Conservation (phyloP, 2,329 filamentous ascomycete genomes). For the Clonostachys sp. region DNA sequence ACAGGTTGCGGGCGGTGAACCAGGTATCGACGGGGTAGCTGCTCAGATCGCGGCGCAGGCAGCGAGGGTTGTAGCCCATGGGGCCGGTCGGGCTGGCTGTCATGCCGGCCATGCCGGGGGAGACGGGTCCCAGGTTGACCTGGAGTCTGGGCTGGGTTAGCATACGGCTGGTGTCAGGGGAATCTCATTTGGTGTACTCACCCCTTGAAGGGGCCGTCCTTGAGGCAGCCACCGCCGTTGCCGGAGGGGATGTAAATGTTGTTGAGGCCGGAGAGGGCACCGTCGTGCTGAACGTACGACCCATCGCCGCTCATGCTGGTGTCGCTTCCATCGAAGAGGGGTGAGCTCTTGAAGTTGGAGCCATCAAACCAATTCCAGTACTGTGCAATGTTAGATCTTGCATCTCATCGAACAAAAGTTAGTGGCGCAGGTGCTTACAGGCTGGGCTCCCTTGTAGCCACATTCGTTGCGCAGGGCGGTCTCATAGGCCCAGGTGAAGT, state of each 20-base stretch:
- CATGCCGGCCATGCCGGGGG: slow-evolving; percentile 7
- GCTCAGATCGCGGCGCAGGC: slow-evolving; percentile 28
- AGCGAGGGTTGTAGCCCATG: slow-evolving; percentile 36
- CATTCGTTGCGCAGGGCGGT: slow-evolving; percentile 3
- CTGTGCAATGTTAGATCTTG: slow-evolving; percentile 9
- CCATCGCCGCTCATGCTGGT: slow-evolving; percentile 46
- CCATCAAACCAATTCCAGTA: slow-evolving; percentile 49
- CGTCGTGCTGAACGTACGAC: slow-evolving; percentile 9
- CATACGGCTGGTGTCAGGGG: slow-evolving; percentile 14
- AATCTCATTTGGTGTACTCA: slow-evolving; percentile 11
- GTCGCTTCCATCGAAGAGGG: slow-evolving; percentile 49
- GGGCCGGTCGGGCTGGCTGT: slow-evolving; percentile 4
- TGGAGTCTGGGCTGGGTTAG: slow-evolving; percentile 19
- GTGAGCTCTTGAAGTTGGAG: slow-evolving; percentile 37
- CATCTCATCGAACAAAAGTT: neutral
- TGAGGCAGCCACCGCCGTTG: slow-evolving; percentile 50
- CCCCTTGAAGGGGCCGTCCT: slow-evolving; percentile 45
- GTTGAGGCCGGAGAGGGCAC: slow-evolving; percentile 8
- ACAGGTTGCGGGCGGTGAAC: slow-evolving; percentile 2
- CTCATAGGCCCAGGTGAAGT: neutral
- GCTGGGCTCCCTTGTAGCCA: slow-evolving; percentile 2
- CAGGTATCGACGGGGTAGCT: slow-evolving; percentile 5
- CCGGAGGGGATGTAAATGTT: slow-evolving; percentile 33
- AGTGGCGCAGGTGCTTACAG: neutral
- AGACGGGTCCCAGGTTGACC: slow-evolving; percentile 26